Evolutionary conservation across 768 basidiomycete genomes (phyloP).

Genomic region (Serendipita sp.): DNA sequence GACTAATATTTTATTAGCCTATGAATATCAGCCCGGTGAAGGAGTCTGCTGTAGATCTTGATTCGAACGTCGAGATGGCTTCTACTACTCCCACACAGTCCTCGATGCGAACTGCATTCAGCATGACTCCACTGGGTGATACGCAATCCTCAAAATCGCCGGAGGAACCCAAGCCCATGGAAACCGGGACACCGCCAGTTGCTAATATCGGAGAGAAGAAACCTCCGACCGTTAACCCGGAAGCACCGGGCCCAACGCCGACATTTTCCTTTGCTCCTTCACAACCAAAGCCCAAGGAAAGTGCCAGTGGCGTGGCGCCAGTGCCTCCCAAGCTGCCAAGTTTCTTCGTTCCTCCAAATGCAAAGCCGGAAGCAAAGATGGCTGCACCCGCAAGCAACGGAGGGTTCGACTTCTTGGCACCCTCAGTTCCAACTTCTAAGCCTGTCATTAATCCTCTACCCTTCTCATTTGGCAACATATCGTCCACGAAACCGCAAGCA

Average conservation of each 20-base stretch:
- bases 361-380: neutral
- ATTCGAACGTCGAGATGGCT: neutral
- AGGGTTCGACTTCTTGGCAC: too few species aligned
- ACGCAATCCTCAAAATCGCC: neutral
- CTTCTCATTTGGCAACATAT: too few species aligned
- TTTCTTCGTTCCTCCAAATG: neutral
- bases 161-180: too few species aligned
- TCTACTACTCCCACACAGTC: constrained; percentile 2
- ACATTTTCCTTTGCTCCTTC: neutral
- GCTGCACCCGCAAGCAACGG: neutral
- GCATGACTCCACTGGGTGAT: neutral
- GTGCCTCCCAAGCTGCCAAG: neutral
- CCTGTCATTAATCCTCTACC: too few species aligned
- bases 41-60: neutral
- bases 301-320: neutral
- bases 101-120: neutral
- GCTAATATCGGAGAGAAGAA: neutral
- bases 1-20: neutral
- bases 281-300: neutral
- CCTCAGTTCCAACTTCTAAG: too few species aligned
- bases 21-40: constrained; percentile 3
- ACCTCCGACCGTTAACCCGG: neutral
- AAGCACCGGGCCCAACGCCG: neutral
- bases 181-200: too few species aligned
- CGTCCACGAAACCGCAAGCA: too few species aligned